Base-by-base conservation (phyloP, 192 early-diverging fungal species). In the Backusella macrospora region DNA sequence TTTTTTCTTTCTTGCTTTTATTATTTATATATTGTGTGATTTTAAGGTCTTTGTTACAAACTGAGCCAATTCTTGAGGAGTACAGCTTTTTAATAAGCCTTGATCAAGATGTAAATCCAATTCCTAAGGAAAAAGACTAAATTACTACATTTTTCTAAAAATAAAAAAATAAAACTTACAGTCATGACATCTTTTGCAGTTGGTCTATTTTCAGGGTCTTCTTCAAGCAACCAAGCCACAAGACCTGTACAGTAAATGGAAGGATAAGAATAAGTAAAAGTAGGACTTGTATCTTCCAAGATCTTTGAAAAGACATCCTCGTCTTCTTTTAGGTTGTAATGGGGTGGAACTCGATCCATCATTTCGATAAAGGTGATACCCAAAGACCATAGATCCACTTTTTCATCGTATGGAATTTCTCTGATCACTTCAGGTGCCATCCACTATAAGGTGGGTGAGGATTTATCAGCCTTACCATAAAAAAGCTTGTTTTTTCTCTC, bases 321-420 rank as follows among this genome's bases (percentile, higher is more conserved):
- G 15, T 74, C 78, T 12, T 72, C 52, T 13, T 69, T 67, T 21
- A 77, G 44, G 47, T 72, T 59, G 68, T 81, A 81, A 59, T 76
- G 79, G 23, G 79, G 79, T 10, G 79, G 79, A 29, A 81, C 79
- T 44, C 79, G 75, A 42, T 81, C 79, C 79, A 81, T 81, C 79
- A 81, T 81, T 40, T 81, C 79, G 47, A 81, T 81, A 0, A 76
- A 26, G 7, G 79, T 81, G 49, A 81, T 81, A 1, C 79, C 79
- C 9, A 81, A 52, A 16, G 75, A 77, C 79, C 79, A 81, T 16
- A 81, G 12, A 64, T 81, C 79, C 5, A 77, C 69, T 37, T 73
- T 76, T 65, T 76, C 74, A 37, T 65, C 55, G 34, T 81, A 81
- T 15, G 71, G 59, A 6, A 67, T 23, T 71, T 81, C 72, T 21